Percentiles rank a stretch among this genome's conserved stretches.
Conservation (phyloP, 1,284 basidiomycete species). For the Microbotryum lychnidis-dioicae region DNA sequence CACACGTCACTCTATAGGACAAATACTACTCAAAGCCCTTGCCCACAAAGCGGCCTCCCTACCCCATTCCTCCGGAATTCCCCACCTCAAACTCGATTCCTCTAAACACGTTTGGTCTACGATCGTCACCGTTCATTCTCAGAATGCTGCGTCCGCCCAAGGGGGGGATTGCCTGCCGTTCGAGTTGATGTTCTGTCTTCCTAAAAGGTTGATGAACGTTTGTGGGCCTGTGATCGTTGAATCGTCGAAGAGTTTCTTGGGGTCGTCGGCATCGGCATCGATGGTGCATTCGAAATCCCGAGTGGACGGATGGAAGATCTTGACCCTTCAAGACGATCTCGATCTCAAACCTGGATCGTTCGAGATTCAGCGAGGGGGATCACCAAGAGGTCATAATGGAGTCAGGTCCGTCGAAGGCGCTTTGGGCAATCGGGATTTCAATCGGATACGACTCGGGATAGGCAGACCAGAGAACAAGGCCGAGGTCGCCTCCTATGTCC, state of each 20-base stretch:
- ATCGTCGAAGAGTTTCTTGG: slow-evolving; percentile 1
- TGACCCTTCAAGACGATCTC: slow-evolving; percentile 23
- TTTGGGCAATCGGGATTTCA: slow-evolving; percentile 6
- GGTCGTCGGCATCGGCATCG: not conserved
- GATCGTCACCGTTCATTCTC: not conserved
- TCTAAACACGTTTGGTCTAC: not conserved
- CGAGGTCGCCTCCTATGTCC: slow-evolving; percentile 18
- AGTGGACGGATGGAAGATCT: not conserved
- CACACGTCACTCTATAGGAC: slow-evolving; percentile 21
- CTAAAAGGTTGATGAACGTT: slow-evolving; percentile 24
- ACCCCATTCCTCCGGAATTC: not conserved
- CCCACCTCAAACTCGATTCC: slow-evolving; percentile 1
- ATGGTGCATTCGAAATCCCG: too few species aligned
- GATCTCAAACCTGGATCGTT: slow-evolving; percentile 6
- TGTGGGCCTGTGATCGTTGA: slow-evolving; percentile 7
- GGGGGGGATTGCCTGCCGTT: not conserved
- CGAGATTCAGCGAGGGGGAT: slow-evolving; percentile 17
- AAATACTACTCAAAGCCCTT: slow-evolving; percentile 20
- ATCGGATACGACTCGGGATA: slow-evolving; percentile 23
- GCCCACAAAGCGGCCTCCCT: slow-evolving; percentile 9
- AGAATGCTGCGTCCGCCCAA: too few species aligned
- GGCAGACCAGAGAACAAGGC: slow-evolving; percentile 17
- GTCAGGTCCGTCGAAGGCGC: not conserved
- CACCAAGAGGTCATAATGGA: slow-evolving; percentile 15
- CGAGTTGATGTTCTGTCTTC: slow-evolving; percentile 18